phyloP scores from a whole-genome alignment of 495 filamentous ascomycete species.

The Chaetomium cochliodes region DNA sequence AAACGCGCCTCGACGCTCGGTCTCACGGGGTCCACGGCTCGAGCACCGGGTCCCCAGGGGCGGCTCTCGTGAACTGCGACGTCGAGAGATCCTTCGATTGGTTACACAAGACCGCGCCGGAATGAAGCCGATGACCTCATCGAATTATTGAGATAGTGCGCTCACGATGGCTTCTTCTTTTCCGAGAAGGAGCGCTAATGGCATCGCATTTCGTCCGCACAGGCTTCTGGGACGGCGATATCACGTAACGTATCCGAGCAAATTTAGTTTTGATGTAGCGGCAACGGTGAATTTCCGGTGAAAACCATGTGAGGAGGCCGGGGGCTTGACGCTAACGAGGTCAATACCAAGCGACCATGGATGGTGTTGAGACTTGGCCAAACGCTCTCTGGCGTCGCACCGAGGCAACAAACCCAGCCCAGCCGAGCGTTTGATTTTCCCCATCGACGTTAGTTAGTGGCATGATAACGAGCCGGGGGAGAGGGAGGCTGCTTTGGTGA shows the following conservation, averaged over 20 bases:
- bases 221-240: background rate
- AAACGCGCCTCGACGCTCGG: background rate
- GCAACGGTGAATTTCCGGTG: too few relatives aligned
- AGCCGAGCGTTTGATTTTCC: background rate
- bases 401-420: background rate
- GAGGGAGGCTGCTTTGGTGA: too few relatives aligned
- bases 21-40: background rate
- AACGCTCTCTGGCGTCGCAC: background rate
- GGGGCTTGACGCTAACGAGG: background rate
- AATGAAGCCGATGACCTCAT: background rate
- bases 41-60: background rate
- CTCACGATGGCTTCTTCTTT: background rate
- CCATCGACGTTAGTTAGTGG: background rate
- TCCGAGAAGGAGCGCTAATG: background rate
- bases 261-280: too few relatives aligned
- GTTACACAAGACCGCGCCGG: background rate
- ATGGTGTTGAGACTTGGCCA: background rate
- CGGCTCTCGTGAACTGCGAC: background rate
- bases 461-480: too few relatives aligned
- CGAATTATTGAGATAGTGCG: background rate
- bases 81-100: background rate
- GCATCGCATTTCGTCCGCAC: background rate
- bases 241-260: too few relatives aligned
- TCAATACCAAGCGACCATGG: background rate
- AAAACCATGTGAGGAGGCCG: background rate